These are phyloP conservation scores for Phaeosphaeria sp. DNA, from an alignment of 2,329 filamentous ascomycete species.

Conservation along the genomic window DNA sequence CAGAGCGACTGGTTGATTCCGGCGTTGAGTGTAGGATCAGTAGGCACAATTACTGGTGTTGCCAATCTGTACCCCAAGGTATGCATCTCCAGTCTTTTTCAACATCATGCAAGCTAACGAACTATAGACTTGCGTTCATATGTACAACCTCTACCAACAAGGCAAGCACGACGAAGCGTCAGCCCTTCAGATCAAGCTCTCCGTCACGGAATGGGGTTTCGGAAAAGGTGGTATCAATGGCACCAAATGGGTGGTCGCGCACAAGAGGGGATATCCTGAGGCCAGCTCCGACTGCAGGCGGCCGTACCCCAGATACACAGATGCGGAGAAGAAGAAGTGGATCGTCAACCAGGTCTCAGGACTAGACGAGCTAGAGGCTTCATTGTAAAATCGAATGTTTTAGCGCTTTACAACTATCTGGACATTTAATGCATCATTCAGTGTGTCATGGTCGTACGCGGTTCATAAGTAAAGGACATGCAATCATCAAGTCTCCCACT, in stretches of 20 bases:
- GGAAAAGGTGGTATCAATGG: slow-evolving; percentile 66
- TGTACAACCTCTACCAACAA: slow-evolving; percentile 56
- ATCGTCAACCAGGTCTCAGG: slow-evolving; percentile 47
- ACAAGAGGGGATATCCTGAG: slow-evolving; percentile 60
- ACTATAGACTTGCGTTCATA: slow-evolving; percentile 49
- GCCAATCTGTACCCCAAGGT: slow-evolving; percentile 66
- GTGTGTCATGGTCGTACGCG: no score
- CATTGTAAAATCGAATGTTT: slow-evolving; percentile 12
- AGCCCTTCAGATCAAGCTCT: slow-evolving; percentile 59
- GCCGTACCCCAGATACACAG: slow-evolving; percentile 60
- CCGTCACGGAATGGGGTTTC: slow-evolving; percentile 63
- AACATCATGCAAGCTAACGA: slow-evolving; percentile 7
- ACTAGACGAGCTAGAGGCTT: slow-evolving; percentile 39
- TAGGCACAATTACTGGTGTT: slow-evolving; percentile 68
- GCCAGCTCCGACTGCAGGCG: slow-evolving; percentile 60
- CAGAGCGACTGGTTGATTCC: slow-evolving; percentile 60
- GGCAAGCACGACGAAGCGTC: slow-evolving; percentile 58
- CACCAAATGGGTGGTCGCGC: slow-evolving; percentile 65
- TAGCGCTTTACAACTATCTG: not conserved
- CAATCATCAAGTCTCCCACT: slow-evolving; percentile 19
- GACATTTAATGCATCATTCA: no score
- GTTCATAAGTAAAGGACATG: no score
- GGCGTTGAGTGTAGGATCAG: slow-evolving; percentile 63
- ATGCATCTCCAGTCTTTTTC: slow-evolving; percentile 4
- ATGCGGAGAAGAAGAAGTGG: slow-evolving; percentile 56